Conservation (phyloP, 2,329 filamentous ascomycete genomes). For the Arthrobotrys entomopaga region DNA sequence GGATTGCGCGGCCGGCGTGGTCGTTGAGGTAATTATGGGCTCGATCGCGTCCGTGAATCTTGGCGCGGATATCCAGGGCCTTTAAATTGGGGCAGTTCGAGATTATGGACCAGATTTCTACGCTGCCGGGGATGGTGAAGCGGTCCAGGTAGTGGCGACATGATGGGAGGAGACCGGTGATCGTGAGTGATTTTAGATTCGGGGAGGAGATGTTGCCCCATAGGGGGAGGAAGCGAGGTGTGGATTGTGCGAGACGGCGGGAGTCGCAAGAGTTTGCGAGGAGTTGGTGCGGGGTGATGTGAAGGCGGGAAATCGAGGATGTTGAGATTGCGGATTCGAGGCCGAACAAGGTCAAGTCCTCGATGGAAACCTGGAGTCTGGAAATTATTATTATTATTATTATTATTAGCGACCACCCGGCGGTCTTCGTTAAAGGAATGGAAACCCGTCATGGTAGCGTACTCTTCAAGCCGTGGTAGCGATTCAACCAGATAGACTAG, state of each 20-base stretch:
- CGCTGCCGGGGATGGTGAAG: constrained; percentile 31
- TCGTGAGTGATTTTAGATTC: constrained; percentile 29
- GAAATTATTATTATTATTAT: not conserved
- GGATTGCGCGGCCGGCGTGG: constrained; percentile 9
- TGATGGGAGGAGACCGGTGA: constrained; percentile 40
- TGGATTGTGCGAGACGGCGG: constrained; percentile 41
- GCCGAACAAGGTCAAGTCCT: constrained; percentile 12
- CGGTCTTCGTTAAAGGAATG: too few species aligned
- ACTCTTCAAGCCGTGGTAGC: constrained; percentile 37
- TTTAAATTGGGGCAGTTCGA: constrained; percentile 36
- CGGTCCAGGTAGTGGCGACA: constrained; percentile 46
- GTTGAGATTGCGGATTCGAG: constrained; percentile 44
- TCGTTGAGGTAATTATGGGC: constrained; percentile 47
- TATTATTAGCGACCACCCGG: too few species aligned
- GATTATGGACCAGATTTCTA: constrained; percentile 49
- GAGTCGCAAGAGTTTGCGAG: constrained; percentile 36
- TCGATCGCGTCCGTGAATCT: constrained; percentile 29
- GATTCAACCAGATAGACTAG: constrained; percentile 50
- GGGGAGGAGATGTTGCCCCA: constrained; percentile 50
- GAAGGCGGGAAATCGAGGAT: constrained; percentile 16
- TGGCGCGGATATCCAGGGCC: constrained; percentile 40
- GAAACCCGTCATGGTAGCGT: not conserved
- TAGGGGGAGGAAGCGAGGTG: constrained; percentile 37
- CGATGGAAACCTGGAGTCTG: constrained; percentile 20
- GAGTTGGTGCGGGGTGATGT: constrained; percentile 23